Percentiles rank a stretch among this genome's conserved stretches.
phyloP scores from a whole-genome alignment of 108 stramenopile genomes.

The Epithemia pelagica region DNA sequence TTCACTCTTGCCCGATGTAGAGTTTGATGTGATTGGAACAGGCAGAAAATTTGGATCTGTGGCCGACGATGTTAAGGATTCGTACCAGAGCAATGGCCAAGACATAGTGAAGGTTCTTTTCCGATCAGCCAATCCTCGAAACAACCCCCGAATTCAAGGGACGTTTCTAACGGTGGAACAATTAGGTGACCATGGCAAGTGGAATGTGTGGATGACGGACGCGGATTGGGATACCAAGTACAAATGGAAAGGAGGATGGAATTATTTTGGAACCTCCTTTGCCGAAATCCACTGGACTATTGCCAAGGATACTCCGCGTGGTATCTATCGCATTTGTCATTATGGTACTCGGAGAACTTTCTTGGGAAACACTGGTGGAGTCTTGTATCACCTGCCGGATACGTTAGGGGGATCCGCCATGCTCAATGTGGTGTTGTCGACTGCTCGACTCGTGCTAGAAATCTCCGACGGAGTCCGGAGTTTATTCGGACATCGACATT shows the following conservation, averaged over 20 bases:
- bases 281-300: conserved; percentile 25
- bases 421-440: not conserved
- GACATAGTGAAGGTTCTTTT: conserved; percentile 30
- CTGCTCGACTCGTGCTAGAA: not conserved
- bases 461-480: not conserved
- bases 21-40: conserved; percentile 30
- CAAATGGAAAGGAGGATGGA: conserved; percentile 19
- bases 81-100: conserved; percentile 9
- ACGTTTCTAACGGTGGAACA: conserved; percentile 40
- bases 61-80: conserved; percentile 23
- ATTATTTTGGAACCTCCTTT: conserved; percentile 14
- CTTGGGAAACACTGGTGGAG: not conserved
- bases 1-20: conserved; percentile 25
- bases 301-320: conserved; percentile 8
- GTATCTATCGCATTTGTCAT: conserved; percentile 25
- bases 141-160: conserved; percentile 41
- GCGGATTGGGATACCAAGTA: conserved; percentile 50
- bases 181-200: conserved; percentile 14
- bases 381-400: not conserved
- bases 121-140: conserved; percentile 46
- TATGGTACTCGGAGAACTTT: conserved; percentile 23
- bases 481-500: not conserved
- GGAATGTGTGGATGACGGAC: conserved; percentile 30
- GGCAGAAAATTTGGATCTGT: conserved; percentile 25
- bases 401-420: not conserved